A percentile compares a stretch with the other conserved stretches of the same genome.
Conservation (phyloP, 306 rosid genomes). For the Abrus pulchellus region DNA sequence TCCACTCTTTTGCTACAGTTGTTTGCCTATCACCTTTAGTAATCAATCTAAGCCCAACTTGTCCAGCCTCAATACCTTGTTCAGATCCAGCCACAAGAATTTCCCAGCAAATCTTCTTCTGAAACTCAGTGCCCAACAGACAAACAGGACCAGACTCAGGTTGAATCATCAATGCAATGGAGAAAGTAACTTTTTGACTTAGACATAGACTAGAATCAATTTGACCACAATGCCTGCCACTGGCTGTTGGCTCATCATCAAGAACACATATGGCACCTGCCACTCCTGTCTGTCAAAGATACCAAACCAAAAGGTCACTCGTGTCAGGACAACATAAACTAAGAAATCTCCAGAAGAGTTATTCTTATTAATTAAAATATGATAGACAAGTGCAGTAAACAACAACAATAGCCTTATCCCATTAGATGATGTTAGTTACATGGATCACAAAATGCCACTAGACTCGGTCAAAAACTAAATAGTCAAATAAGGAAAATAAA, state of each 20-base stretch:
- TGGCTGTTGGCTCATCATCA: constrained; percentile 95
- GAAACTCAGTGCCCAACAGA: constrained; percentile 93
- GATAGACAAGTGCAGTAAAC: not conserved
- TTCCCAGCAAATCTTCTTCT: constrained; percentile 96
- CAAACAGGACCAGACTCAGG: constrained; percentile 99
- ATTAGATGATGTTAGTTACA: too few species aligned
- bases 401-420: too few species aligned
- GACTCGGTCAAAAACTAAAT: too few species aligned
- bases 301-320: constrained; percentile 22
- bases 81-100: constrained; percentile 97
- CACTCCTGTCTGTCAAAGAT: constrained; percentile 84
- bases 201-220: constrained; percentile 85
- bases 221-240: constrained; percentile 89
- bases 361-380: constrained; percentile 1
- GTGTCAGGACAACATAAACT: constrained; percentile 40
- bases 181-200: constrained; percentile 85
- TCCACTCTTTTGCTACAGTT: constrained; percentile 95
- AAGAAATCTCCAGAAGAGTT: constrained; percentile 21
- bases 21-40: constrained; percentile 98
- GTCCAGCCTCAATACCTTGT: constrained; percentile 99
- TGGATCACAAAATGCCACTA: too few species aligned
- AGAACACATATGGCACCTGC: constrained; percentile 88
- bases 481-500: not conserved
- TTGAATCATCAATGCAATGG: constrained; percentile 90
- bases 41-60: constrained; percentile 97